Percentiles rank a stretch among this genome's conserved stretches.
Evolutionary conservation across 192 early-diverging fungal genomes (phyloP).

Genomic region (Podila epigama): DNA sequence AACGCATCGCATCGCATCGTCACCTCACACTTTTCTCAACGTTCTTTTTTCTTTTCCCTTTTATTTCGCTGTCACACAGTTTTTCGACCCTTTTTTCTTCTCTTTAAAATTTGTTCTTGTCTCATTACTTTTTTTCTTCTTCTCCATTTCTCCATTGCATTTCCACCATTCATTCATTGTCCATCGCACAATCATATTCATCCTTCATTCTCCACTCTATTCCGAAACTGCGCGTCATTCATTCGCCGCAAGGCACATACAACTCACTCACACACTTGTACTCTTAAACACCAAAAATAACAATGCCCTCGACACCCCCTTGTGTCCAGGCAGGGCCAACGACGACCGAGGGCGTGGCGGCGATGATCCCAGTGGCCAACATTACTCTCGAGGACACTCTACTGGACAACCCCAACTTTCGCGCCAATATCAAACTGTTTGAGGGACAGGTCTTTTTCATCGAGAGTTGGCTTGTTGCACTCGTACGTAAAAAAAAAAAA

Average conservation of each 20-base stretch:
- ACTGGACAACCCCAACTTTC: slow-evolving; percentile 60
- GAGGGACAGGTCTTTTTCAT: slow-evolving; percentile 66
- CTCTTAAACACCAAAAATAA: not conserved
- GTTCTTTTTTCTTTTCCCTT: not conserved
- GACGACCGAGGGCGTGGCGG: slow-evolving; percentile 26
- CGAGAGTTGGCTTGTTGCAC: slow-evolving; percentile 59
- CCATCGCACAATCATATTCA: not conserved
- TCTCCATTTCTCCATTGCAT: not conserved
- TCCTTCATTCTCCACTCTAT: not conserved
- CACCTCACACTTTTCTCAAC: not conserved
- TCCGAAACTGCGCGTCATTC: too few relatives aligned
- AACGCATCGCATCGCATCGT: too few relatives aligned
- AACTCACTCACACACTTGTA: not conserved
- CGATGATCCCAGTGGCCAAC: slow-evolving; percentile 44
- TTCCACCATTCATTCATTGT: not conserved
- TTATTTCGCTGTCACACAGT: not conserved
- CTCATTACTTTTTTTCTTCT: not conserved
- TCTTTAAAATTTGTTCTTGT: not conserved
- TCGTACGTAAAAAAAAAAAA: slow-evolving; percentile 23
- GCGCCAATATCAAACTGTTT: slow-evolving; percentile 59
- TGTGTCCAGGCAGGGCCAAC: slow-evolving; percentile 18
- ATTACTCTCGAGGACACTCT: slow-evolving; percentile 61
- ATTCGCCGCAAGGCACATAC: too few relatives aligned
- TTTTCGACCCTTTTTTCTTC: not conserved
- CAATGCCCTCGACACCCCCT: slow-evolving; percentile 18